Evolutionary conservation across 306 rosid species (phyloP).

Genomic region (Alnus glutinosa): DNA sequence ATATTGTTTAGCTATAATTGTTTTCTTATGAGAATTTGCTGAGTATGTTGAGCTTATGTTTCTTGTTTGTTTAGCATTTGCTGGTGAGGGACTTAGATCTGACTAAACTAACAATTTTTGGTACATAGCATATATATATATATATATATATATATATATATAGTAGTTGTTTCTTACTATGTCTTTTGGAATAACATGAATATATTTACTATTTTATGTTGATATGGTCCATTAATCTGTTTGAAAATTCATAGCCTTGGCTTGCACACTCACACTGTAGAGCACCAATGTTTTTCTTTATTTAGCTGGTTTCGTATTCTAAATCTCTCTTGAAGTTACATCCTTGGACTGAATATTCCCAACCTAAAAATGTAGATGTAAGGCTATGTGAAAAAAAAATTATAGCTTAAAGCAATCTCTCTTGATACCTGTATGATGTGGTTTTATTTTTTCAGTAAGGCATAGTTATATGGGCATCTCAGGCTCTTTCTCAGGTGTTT

Average conservation of each 20-base stretch:
- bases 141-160: no score
- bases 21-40: neutral
- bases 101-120: neutral
- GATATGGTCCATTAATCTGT: no score
- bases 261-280: no score
- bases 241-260: no score
- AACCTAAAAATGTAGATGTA: neutral
- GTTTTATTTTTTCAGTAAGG: neutral
- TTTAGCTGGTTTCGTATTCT: no score
- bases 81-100: neutral
- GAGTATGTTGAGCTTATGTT: neutral
- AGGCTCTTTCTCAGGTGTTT: neutral
- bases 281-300: no score
- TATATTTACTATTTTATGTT: no score
- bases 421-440: neutral
- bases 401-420: neutral
- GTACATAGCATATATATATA: no score
- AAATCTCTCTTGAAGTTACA: no score
- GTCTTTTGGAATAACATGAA: neutral
- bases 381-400: neutral
- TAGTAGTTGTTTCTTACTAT: neutral
- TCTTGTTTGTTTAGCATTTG: neutral
- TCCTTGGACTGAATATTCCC: neutral
- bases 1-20: neutral
- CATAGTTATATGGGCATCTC: neutral